phyloP scores from a whole-genome alignment of 441 rosid species.

The Syzygium malaccense region DNA sequence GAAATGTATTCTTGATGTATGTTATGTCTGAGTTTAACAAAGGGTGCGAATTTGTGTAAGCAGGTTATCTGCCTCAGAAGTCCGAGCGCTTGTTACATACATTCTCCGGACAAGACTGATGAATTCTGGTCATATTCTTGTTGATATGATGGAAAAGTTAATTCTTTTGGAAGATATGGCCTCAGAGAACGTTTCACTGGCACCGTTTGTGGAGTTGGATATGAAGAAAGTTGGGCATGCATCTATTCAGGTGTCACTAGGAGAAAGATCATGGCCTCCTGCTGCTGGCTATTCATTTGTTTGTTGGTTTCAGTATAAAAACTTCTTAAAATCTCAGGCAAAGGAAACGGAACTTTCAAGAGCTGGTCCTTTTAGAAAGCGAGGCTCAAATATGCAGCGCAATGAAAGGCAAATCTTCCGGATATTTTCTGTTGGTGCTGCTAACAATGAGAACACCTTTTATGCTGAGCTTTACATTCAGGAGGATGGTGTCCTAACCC shows the following conservation, averaged over 20 bases:
- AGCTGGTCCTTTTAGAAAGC: constrained; percentile 46
- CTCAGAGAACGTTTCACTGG: constrained; percentile 68
- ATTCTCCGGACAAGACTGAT: constrained; percentile 76
- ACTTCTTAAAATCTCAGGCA: constrained; percentile 57
- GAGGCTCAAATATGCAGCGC: constrained; percentile 39
- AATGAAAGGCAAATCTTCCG: constrained; percentile 63
- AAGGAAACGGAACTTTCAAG: constrained; percentile 55
- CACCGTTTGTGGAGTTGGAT: constrained; percentile 92
- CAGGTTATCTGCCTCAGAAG: constrained; percentile 98
- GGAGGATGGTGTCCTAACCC: constrained; percentile 94
- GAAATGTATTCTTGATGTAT: constrained; percentile 1
- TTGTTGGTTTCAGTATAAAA: constrained; percentile 91
- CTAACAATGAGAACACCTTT: constrained; percentile 61
- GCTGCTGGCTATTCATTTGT: constrained; percentile 98
- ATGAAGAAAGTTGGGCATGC: constrained; percentile 94
- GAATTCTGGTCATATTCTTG: constrained; percentile 74
- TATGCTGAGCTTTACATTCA: constrained; percentile 97
- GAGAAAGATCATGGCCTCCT: constrained; percentile 99
- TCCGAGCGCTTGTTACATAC: constrained; percentile 79
- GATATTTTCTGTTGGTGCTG: constrained; percentile 93
- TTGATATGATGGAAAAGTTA: constrained; percentile 90
- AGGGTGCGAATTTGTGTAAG: constrained; percentile 25
- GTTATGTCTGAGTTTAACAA: constrained; percentile 9
- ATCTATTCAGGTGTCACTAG: constrained; percentile 94
- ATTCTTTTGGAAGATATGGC: constrained; percentile 81